phyloP scores from a whole-genome alignment of 306 rosid species.

The Fagus crenata region DNA sequence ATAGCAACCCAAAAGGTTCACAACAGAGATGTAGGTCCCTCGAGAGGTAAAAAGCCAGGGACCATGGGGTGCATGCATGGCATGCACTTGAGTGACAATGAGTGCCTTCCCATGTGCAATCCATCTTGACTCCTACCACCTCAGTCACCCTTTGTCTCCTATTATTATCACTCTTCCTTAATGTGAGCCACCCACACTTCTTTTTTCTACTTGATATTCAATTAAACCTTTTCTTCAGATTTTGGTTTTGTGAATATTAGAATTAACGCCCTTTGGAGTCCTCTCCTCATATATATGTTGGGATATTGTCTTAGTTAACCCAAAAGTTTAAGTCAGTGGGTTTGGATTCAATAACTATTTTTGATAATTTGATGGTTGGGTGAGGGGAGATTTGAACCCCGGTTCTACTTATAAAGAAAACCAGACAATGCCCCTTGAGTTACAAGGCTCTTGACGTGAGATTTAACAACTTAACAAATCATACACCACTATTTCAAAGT shows the following conservation, averaged over 20 bases:
- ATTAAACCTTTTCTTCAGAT: background rate
- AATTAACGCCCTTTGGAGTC: too few relatives aligned
- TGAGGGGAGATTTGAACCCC: too few relatives aligned
- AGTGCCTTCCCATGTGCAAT: constrained; percentile 64
- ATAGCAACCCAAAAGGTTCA: constrained; percentile 30
- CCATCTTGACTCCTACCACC: background rate
- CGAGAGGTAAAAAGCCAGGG: constrained; percentile 31
- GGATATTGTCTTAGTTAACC: too few relatives aligned
- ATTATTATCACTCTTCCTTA: constrained; percentile 19
- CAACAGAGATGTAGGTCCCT: constrained; percentile 52
- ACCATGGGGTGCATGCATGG: constrained; percentile 40
- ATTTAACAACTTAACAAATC: too few relatives aligned
- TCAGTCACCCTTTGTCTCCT: constrained; percentile 21
- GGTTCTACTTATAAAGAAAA: too few relatives aligned
- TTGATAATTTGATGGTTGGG: too few relatives aligned
- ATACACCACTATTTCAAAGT: background rate
- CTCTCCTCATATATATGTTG: too few relatives aligned
- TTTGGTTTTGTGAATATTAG: too few relatives aligned
- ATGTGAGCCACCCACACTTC: background rate
- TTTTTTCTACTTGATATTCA: constrained; percentile 6
- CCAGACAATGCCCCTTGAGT: too few relatives aligned
- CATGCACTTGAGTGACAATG: constrained; percentile 46
- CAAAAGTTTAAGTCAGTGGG: too few relatives aligned
- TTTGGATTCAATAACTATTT: too few relatives aligned
- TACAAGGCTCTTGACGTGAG: too few relatives aligned